Evolutionary conservation across 495 filamentous ascomycete species (phyloP), one percentile per base, ranked within the genome.

Genomic region (Trichoderma erinaceum): DNA sequence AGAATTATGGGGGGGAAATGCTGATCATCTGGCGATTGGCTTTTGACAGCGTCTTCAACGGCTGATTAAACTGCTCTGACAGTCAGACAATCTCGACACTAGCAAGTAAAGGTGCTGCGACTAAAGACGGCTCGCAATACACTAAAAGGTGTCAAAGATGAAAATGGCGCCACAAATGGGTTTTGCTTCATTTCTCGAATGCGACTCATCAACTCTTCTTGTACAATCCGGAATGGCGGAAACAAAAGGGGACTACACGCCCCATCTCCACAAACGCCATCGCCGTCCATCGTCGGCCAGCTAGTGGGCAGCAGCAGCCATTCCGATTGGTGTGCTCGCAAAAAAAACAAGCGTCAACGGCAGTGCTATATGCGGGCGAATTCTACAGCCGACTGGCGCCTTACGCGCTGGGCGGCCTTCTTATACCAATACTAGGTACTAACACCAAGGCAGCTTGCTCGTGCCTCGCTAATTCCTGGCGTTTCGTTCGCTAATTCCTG

Each of bases 291-390:
- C 56, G 8, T 18, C 56, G 4, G 13, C 44, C n/a, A 48, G 44
- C n/a, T n/a, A 15, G 12, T 48, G 13, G 35, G 23, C 56, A 12
- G 12, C 25, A 21, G 27, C 56, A 61, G 25, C 10, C 56, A 32
- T 61, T 61, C 56, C 56, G 56, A 61, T 61, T 61, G 56, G 56
- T 15, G 56, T 15, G 56, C 10, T 61, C 25, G 56, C 56, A 13
- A 35, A 15, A 38, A 38, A 38, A 15, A 38, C 3, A 38, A 29
- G 29, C 13, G 10, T 61, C 10, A 32, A 32, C 56, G 56, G 56
- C 56, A 58, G 50, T 58, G 50, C 50, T 58, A 4, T 25, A 12
- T 58, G 56, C 56, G 23, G 56, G 56, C 56, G 56, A 61, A 21
- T 61, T 13, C 25, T 27, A 32, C 11, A 61, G 56, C 56, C 56